phyloP scores from a whole-genome alignment of 2,329 filamentous ascomycete genomes.

The Xylaria multiplex region DNA sequence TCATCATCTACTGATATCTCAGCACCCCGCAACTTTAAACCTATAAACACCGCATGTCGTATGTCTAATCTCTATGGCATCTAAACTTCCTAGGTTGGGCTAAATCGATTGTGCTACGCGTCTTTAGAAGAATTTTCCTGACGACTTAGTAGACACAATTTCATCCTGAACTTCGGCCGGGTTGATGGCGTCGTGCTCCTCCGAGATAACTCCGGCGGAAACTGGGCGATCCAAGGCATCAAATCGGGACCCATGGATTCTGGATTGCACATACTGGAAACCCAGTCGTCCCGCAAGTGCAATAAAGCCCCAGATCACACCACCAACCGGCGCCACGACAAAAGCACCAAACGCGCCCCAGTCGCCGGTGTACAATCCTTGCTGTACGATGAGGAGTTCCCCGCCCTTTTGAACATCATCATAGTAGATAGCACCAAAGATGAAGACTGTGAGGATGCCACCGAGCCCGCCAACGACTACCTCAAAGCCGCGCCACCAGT shows the following conservation, averaged over 20 bases:
- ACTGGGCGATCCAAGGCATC: constrained; percentile 71
- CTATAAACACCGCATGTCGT: not conserved
- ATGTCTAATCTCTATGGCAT: not conserved
- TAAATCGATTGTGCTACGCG: not conserved
- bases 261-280: constrained; percentile 68
- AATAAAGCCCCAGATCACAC: constrained; percentile 74
- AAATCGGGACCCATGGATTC: constrained; percentile 69
- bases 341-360: constrained; percentile 88
- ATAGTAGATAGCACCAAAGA: constrained; percentile 84
- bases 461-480: constrained; percentile 81
- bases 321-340: constrained; percentile 80
- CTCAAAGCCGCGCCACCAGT: constrained; percentile 84
- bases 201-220: constrained; percentile 28
- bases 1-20: not conserved
- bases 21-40: not conserved
- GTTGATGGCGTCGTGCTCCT: constrained; percentile 43
- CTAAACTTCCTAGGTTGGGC: not conserved
- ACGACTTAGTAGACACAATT: constrained; percentile 49
- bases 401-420: constrained; percentile 71
- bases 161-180: constrained; percentile 48
- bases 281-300: constrained; percentile 69
- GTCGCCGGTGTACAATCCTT: constrained; percentile 79
- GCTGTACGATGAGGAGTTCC: constrained; percentile 75
- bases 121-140: constrained; percentile 65
- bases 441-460: constrained; percentile 80